A percentile compares a stretch with the other conserved stretches of the same genome.
phyloP scores from a whole-genome alignment of 257 asterid genomes.

The Plantago ovata region DNA sequence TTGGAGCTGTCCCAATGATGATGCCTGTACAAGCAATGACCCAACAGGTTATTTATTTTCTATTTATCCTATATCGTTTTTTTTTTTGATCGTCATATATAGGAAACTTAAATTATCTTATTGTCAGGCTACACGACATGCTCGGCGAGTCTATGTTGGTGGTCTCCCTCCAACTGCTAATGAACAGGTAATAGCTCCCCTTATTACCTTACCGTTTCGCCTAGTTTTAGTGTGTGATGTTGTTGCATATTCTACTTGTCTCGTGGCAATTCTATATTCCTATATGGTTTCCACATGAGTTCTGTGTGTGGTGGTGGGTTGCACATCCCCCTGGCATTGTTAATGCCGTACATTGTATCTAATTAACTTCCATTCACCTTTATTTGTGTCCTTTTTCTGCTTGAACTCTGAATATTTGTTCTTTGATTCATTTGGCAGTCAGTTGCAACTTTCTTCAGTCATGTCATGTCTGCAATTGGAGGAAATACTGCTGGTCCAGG shows the following conservation, averaged over 20 bases:
- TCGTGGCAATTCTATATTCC: too few species aligned
- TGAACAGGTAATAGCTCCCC: constrained; percentile 62
- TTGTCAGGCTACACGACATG: constrained; percentile 92
- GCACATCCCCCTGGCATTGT: too few species aligned
- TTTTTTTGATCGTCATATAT: constrained; percentile 2
- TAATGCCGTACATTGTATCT: too few species aligned
- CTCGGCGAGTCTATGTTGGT: constrained; percentile 97
- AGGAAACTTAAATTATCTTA: constrained; percentile 18
- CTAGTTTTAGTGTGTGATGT: too few species aligned
- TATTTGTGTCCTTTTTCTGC: background rate
- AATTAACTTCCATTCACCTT: background rate
- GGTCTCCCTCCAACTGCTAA: constrained; percentile 96
- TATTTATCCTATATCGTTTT: constrained; percentile 3
- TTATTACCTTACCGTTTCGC: too few species aligned
- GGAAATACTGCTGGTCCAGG: constrained; percentile 99
- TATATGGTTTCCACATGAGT: too few species aligned
- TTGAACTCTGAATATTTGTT: background rate
- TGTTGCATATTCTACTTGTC: too few species aligned
- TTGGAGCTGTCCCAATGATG: constrained; percentile 60
- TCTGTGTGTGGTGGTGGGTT: too few species aligned
- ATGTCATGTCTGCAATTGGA: constrained; percentile 94
- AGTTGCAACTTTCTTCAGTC: constrained; percentile 93
- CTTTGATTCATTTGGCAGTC: constrained; percentile 45
- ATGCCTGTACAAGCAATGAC: constrained; percentile 98
- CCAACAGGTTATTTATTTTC: constrained; percentile 65